These are phyloP conservation scores for Boletus vinaceobasis DNA, from an alignment of 768 basidiomycete species.

Conservation along the genomic window DNA sequence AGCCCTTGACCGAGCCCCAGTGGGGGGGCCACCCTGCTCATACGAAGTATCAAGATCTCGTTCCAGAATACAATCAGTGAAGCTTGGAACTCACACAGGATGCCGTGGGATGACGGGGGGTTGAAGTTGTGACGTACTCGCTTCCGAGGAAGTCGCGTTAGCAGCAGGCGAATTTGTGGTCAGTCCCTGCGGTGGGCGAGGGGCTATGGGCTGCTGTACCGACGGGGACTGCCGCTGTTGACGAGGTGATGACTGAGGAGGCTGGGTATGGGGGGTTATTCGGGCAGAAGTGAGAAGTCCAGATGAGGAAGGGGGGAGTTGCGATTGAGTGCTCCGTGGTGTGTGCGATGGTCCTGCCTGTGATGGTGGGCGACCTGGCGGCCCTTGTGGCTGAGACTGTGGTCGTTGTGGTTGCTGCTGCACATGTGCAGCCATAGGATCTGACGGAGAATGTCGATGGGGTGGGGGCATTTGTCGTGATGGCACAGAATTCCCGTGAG, in stretches of 20 bases:
- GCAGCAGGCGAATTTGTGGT: conserved; percentile 21
- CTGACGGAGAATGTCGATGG: conserved; percentile 46
- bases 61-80: not conserved
- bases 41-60: conserved; percentile 14
- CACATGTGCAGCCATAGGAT: conserved; percentile 41
- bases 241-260: conserved; percentile 31
- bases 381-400: conserved; percentile 57
- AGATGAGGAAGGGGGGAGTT: conserved; percentile 32
- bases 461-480: conserved; percentile 35
- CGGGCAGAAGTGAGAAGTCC: conserved; percentile 27
- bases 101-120: conserved; percentile 25
- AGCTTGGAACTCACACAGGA: conserved; percentile 30
- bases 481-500: conserved; percentile 29
- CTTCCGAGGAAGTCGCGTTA: conserved; percentile 26
- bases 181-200: conserved; percentile 33
- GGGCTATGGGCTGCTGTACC: conserved; percentile 36
- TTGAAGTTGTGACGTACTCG: conserved; percentile 33
- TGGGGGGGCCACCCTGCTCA: conserved; percentile 30
- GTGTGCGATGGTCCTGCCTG: conserved; percentile 47
- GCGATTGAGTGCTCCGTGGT: conserved; percentile 39
- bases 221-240: conserved; percentile 33
- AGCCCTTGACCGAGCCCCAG: conserved; percentile 63
- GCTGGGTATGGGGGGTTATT: conserved; percentile 35
- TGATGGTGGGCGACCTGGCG: conserved; percentile 48
- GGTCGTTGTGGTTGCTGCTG: conserved; percentile 46